These are phyloP conservation scores for Chenopodium suecicum DNA, from an alignment of 148 eudicot species.

Conservation along the genomic window DNA sequence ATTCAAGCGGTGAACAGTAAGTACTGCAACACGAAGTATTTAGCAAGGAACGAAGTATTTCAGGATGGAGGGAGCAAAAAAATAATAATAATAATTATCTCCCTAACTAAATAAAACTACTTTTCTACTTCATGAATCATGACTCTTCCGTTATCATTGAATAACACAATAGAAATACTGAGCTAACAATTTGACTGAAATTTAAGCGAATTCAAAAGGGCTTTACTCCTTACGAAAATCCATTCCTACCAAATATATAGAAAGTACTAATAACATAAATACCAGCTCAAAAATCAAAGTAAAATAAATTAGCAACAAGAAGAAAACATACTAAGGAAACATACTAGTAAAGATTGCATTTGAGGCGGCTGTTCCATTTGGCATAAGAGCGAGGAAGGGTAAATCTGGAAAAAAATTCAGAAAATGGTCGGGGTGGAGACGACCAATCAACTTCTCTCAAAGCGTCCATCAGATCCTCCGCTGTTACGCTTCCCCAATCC, in stretches of 20 bases:
- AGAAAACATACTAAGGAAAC: constrained; percentile 5
- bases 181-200: too few relatives aligned
- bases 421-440: constrained; percentile 78
- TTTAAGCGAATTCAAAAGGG: too few relatives aligned
- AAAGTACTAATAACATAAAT: too few relatives aligned
- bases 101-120: not conserved
- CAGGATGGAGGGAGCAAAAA: not conserved
- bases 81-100: too few relatives aligned
- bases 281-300: not conserved
- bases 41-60: too few relatives aligned
- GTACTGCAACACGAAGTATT: too few relatives aligned
- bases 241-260: too few relatives aligned
- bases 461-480: constrained; percentile 83
- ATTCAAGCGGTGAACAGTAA: too few relatives aligned
- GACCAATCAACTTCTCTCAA: constrained; percentile 92
- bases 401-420: constrained; percentile 84
- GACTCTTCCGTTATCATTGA: too few relatives aligned
- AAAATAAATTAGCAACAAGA: not conserved
- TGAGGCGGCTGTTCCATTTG: constrained; percentile 89
- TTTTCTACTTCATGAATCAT: too few relatives aligned
- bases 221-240: too few relatives aligned
- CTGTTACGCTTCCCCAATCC: constrained; percentile 89
- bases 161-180: too few relatives aligned
- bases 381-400: constrained; percentile 70
- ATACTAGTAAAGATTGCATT: constrained; percentile 92